Conservation (phyloP, 257 asterid species). For the Plantago elongata region DNA sequence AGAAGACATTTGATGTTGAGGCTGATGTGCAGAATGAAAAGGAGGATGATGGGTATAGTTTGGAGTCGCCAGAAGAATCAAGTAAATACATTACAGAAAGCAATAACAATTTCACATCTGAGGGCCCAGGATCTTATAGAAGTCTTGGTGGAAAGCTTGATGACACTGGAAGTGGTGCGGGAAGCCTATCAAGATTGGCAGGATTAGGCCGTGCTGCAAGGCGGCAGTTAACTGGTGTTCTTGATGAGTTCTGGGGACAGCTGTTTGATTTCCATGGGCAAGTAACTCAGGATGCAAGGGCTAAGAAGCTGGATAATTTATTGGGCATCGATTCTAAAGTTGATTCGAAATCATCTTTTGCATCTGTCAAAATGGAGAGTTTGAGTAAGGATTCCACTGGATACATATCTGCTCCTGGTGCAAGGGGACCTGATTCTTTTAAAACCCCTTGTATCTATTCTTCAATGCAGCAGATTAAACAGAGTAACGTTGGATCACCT, state of each 20-base stretch:
- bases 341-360: conserved; percentile 46
- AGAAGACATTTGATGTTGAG: conserved; percentile 40
- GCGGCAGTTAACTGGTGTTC: conserved; percentile 63
- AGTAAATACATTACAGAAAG: conserved; percentile 46
- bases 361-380: conserved; percentile 50
- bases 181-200: conserved; percentile 80
- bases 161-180: conserved; percentile 79
- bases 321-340: conserved; percentile 52
- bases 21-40: conserved; percentile 38
- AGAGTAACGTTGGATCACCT: conserved; percentile 43
- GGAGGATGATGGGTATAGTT: conserved; percentile 45
- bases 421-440: conserved; percentile 48
- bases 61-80: conserved; percentile 53
- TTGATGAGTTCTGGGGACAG: conserved; percentile 96
- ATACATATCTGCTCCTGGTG: conserved; percentile 46
- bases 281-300: conserved; percentile 64
- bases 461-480: conserved; percentile 49
- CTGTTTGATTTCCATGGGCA: conserved; percentile 80
- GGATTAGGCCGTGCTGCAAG: conserved; percentile 97
- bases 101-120: conserved; percentile 43
- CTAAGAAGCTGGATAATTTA: conserved; percentile 61
- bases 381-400: conserved; percentile 44
- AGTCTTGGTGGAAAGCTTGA: conserved; percentile 66
- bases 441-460: conserved; percentile 44
- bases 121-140: conserved; percentile 78